Evolutionary conservation across 163 green algal species (phyloP), one percentile per base, ranked within the genome.

Genomic region (Chlorella variabilis): DNA sequence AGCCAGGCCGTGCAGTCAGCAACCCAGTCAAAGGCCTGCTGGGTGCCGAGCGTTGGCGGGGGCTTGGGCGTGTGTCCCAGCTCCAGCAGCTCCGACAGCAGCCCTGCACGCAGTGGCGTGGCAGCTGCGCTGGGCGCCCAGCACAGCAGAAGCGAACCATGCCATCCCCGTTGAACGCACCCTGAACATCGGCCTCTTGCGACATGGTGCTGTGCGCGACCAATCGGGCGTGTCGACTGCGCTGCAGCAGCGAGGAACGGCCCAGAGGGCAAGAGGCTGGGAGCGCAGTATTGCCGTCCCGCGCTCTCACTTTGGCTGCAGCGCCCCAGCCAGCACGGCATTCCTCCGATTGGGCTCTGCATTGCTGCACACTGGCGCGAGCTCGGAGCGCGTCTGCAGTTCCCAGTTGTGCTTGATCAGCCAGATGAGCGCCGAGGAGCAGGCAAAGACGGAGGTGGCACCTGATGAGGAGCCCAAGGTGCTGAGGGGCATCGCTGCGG

Each of bases 1-100:
- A 97, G 87, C 93, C 93, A 97, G 59, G 92, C 89, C 29, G 96
- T 73, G 79, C 89, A 93, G 69, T 96, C 93, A 5, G 93, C 90
- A 3, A 96, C 93, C 6, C 96, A 90, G 83, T 93, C 89, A 73
- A 95, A 95, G 63, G 93, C 93, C 2, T 88, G 89, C 68, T 17
- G 5, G 18, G 59, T 36, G 59, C 59, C 58, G 29, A 81, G 41
- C 3, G 0, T 13, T 5, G 39, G 75, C 8, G 75, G 39, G 29
- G 25, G 41, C 29, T 65, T 41, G 17, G n/a, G 8, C 20, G 75
- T 31, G 41, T 62, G 73, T 39, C 75, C 59, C 59, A 81, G 59
- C 6, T 23, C 75, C 20, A 3, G 25, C 58, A 81, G 75, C 58
- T 73, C 75, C 41, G 29, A 21, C 41, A 63, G 9, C 29, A 81